These are phyloP conservation scores for Cladosporium phlei DNA, from an alignment of 2,329 filamentous ascomycete genomes.

Conservation along the genomic window DNA sequence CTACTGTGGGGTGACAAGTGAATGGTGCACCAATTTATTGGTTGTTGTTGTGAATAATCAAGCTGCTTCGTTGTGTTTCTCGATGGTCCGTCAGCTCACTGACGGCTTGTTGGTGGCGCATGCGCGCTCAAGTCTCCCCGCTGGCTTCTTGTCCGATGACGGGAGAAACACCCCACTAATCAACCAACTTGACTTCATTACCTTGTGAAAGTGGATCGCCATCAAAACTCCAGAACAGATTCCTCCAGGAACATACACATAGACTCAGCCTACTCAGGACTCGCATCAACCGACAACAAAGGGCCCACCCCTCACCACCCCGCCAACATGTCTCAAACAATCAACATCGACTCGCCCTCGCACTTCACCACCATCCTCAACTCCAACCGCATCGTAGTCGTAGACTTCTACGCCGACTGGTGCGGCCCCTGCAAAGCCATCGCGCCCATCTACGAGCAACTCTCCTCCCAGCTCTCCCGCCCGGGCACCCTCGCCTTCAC, in stretches of 20 bases:
- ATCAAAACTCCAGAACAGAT: neutral
- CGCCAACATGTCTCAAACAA: slow-evolving; percentile 39
- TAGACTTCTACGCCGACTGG: slow-evolving; percentile 88
- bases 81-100: slow-evolving; percentile 1
- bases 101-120: slow-evolving; percentile 1
- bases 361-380: slow-evolving; percentile 66
- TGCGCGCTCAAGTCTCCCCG: slow-evolving; percentile 1
- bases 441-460: slow-evolving; percentile 73
- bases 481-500: slow-evolving; percentile 73
- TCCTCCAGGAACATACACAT: neutral
- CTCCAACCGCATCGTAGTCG: slow-evolving; percentile 73
- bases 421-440: slow-evolving; percentile 80
- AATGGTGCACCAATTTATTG: neutral
- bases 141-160: neutral
- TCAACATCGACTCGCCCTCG: slow-evolving; percentile 40
- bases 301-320: neutral
- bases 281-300: too few relatives aligned
- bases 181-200: neutral
- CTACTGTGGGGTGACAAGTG: slow-evolving; percentile 3
- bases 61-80: slow-evolving; percentile 8
- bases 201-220: too few relatives aligned
- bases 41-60: neutral
- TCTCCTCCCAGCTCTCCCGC: slow-evolving; percentile 66
- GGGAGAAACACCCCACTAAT: slow-evolving; percentile 7
- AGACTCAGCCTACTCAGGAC: too few relatives aligned